These are phyloP conservation scores for Teratosphaeria zuluensis DNA, from an alignment of 2,329 filamentous ascomycete genomes.

Conservation along the genomic window DNA sequence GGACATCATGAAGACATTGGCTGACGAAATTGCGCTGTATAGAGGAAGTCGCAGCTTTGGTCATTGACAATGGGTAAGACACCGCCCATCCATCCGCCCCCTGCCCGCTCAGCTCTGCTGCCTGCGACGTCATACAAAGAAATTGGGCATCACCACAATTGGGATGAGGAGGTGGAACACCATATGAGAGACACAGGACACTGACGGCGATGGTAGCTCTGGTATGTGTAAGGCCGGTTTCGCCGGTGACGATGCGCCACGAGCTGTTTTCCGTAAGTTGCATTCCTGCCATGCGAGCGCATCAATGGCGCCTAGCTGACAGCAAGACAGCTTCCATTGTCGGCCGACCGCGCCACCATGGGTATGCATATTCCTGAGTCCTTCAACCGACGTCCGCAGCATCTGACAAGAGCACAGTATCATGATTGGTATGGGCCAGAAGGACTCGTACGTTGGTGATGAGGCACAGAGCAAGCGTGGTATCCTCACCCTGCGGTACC, in stretches of 20 bases:
- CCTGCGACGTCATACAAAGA: conserved; percentile 23
- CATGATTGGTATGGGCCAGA: conserved; percentile 99
- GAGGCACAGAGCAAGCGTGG: conserved; percentile 99
- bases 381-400: not conserved
- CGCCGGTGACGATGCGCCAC: conserved; percentile 99
- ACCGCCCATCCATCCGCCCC: conserved; percentile 18
- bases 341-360: conserved; percentile 98
- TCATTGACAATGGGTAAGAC: conserved; percentile 99
- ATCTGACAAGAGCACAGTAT: conserved; percentile 58
- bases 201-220: conserved; percentile 55
- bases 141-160: conserved; percentile 5
- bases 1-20: not conserved
- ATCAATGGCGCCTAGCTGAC: conserved; percentile 14
- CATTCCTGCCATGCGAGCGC: conserved; percentile 7
- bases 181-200: conserved; percentile 4
- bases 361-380: conserved; percentile 48
- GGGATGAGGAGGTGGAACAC: conserved; percentile 3
- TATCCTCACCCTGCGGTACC: conserved; percentile 99
- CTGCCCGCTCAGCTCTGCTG: conserved; percentile 17
- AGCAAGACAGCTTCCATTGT: conserved; percentile 79
- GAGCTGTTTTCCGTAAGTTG: conserved; percentile 99
- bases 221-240: conserved; percentile 99
- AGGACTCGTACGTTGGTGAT: conserved; percentile 99
- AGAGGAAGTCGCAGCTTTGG: conserved; percentile 99
- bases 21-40: conserved; percentile 24